phyloP scores from a whole-genome alignment of 371 early-diverging fungal genomes.

The Syncephalastrum contaminatum region DNA sequence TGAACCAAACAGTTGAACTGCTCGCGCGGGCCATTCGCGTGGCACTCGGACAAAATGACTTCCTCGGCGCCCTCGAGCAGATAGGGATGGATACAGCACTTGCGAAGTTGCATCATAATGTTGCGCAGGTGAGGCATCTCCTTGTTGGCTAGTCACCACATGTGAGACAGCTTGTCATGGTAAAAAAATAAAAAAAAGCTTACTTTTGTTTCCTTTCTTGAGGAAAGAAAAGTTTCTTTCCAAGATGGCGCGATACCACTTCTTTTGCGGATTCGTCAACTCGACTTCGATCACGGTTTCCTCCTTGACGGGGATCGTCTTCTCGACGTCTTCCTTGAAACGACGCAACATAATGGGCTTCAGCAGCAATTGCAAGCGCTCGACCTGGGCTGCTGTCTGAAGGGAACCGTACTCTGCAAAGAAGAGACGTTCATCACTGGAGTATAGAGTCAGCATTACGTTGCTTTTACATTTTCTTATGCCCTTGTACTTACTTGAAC shows the following conservation, averaged over 20 bases:
- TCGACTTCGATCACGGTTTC: conserved; percentile 91
- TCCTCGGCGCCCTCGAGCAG: conserved; percentile 87
- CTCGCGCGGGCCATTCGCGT: conserved; percentile 56
- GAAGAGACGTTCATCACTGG: conserved; percentile 65
- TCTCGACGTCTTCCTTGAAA: conserved; percentile 88
- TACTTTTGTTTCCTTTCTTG: conserved; percentile 61
- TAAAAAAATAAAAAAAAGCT: conserved; percentile 6
- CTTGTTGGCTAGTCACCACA: conserved; percentile 32
- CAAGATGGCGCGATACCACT: conserved; percentile 88
- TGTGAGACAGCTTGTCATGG: neutral
- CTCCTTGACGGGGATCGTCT: conserved; percentile 81
- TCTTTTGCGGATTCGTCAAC: conserved; percentile 82
- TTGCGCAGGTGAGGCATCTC: conserved; percentile 66
- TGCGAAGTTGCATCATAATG: conserved; percentile 79
- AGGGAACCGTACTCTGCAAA: conserved; percentile 77
- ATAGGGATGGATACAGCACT: conserved; percentile 90
- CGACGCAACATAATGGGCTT: conserved; percentile 78
- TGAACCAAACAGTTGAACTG: conserved; percentile 79
- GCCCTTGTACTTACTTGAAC: conserved; percentile 22
- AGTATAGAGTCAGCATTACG: conserved; percentile 13
- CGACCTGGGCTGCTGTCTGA: conserved; percentile 79
- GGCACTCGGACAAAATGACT: conserved; percentile 65
- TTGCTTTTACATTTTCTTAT: neutral
- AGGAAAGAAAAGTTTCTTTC: conserved; percentile 87
- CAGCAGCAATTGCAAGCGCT: conserved; percentile 61